phyloP scores from a whole-genome alignment of 768 basidiomycete genomes.

The Boletus tomentosulus region DNA sequence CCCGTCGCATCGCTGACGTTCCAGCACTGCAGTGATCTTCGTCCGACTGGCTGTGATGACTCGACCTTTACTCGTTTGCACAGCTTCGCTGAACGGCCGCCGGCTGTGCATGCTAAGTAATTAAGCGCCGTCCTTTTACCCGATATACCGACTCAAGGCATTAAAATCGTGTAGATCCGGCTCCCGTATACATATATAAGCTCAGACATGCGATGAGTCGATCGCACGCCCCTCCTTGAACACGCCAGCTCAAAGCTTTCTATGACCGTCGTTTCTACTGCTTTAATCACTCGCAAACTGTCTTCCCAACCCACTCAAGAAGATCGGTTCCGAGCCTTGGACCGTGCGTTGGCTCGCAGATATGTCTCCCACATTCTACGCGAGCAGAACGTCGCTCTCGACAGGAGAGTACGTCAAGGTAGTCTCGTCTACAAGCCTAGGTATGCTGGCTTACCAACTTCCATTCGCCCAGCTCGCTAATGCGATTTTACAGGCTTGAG shows the following conservation, averaged over 20 bases:
- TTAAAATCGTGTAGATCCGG: background rate
- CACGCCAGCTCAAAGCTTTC: background rate
- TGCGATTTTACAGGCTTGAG: conserved; percentile 31
- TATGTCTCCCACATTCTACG: conserved; percentile 24
- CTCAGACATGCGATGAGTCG: conserved; percentile 1
- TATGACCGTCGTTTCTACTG: conserved; percentile 24
- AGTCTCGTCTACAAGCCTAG: conserved; percentile 32
- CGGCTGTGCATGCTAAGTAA: too few relatives aligned
- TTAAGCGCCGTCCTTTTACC: background rate
- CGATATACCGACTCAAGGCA: background rate
- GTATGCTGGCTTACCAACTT: conserved; percentile 14
- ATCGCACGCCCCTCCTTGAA: background rate
- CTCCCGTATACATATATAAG: conserved; percentile 6
- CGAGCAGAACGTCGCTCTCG: conserved; percentile 15
- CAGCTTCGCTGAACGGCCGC: background rate
- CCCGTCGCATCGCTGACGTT: background rate
- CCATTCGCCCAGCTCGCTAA: conserved; percentile 11
- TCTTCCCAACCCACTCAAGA: conserved; percentile 18
- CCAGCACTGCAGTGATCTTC: background rate
- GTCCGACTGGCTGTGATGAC: background rate
- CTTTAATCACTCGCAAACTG: conserved; percentile 24
- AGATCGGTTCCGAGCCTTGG: conserved; percentile 29
- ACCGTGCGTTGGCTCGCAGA: conserved; percentile 30
- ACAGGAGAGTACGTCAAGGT: conserved; percentile 22
- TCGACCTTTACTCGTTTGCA: background rate